phyloP scores from a whole-genome alignment of 169 alveolate species.

The Babesia ovis region DNA sequence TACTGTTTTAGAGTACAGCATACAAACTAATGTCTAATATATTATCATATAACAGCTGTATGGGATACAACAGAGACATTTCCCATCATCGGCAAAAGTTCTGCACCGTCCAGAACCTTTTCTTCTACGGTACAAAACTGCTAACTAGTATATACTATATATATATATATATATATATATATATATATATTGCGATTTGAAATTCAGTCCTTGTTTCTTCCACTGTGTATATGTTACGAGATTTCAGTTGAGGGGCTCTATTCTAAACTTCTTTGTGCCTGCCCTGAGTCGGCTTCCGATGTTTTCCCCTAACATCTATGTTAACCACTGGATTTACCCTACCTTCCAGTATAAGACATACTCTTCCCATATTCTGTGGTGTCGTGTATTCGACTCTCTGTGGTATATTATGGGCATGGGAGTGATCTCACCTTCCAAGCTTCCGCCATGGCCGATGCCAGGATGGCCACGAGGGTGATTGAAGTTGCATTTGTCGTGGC shows the following conservation, averaged over 20 bases:
- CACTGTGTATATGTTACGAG: not conserved
- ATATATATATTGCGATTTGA: no score
- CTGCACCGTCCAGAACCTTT: no score
- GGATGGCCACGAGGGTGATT: slow-evolving; percentile 82
- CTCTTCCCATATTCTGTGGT: slow-evolving; percentile 83
- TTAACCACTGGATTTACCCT: not conserved
- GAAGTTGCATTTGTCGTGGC: slow-evolving; percentile 81
- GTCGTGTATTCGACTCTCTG: slow-evolving; percentile 78
- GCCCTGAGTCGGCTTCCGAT: slow-evolving; percentile 85
- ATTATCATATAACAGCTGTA: no score
- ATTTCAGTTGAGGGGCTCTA: slow-evolving; percentile 80
- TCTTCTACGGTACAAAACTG: no score
- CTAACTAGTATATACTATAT: no score
- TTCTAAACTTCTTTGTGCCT: slow-evolving; percentile 82
- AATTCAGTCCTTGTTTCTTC: no score
- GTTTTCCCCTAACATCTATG: slow-evolving; percentile 74
- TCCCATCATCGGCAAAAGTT: no score
- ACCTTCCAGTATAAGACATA: slow-evolving; percentile 82
- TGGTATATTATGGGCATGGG: not conserved
- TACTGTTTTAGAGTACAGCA: no score
- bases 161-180: no score
- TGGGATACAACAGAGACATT: no score
- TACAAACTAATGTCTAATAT: no score
- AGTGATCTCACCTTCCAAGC: slow-evolving; percentile 78
- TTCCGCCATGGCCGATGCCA: slow-evolving; percentile 85